Evolutionary conservation across 768 basidiomycete species (phyloP), one percentile per base, ranked within the genome.

Genomic region (Tricholoma furcatifolium): DNA sequence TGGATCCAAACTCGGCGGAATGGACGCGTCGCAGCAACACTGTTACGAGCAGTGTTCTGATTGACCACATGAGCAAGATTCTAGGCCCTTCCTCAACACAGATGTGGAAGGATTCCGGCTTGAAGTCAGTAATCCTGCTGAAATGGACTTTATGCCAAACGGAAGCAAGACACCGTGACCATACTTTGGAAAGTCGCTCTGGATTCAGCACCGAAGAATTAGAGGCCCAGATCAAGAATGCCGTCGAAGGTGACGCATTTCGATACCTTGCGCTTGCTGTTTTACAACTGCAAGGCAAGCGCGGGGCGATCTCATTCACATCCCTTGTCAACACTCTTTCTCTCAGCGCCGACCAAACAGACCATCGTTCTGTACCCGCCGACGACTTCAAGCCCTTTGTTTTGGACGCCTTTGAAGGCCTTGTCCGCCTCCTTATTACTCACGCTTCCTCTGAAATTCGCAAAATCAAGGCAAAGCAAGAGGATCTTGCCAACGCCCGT

Each of bases 61-160:
- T 87, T 42, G 57, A 74, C 0, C 83, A 74, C 53, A 84, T 91
- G 85, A 81, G 74, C 17, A 80, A 71, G 50, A 81, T 81, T 54
- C 69, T 89, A 6, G 71, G 76, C 12, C 62, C 78, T 8, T 59
- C 75, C 2, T 69, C 79, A 38, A 23, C 54, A 3, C 58, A 59
- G 2, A 69, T 76, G 14, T 93, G 91, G 91, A 85, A 78, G 49
- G 84, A 87, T 17, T 70, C 76, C 1, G 83, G 84, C 1, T 69
- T 96, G 14, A 89, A 87, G 62, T 85, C 91, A 0, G 76, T 80
- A 2, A 62, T 94, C 5, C 69, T 88, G n/a, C 76, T 97, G 35
- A 91, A 91, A 63, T 95, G 92, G 91, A 88, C 92, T 0, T 75
- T 95, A 53, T 91, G 92, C 67, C 73, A 93, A 58, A 85, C 91